Evolutionary conservation across 2,329 filamentous ascomycete genomes (phyloP).

Genomic region (Clonostachys sp.): DNA sequence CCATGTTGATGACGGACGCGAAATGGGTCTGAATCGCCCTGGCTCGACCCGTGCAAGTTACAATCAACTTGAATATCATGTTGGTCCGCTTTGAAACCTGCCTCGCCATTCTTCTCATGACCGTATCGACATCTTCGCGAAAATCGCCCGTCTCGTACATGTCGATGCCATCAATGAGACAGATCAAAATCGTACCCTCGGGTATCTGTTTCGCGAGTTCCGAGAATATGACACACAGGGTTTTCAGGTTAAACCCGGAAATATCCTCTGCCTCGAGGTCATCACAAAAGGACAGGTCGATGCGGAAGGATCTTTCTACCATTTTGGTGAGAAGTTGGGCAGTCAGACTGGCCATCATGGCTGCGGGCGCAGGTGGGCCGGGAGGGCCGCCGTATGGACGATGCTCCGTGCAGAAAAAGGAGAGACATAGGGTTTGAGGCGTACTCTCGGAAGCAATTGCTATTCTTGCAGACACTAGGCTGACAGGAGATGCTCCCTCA

Average conservation of each 20-base stretch:
- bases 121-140: neutral
- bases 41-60: neutral
- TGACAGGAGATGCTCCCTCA: slow-evolving; percentile 2
- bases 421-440: neutral
- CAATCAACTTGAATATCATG: neutral
- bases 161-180: neutral
- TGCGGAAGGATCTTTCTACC: neutral
- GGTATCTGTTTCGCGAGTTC: neutral
- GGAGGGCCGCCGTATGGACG: neutral
- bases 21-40: neutral
- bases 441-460: neutral
- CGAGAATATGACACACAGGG: neutral
- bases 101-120: neutral
- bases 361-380: neutral
- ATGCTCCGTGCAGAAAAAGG: neutral
- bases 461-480: slow-evolving; percentile 3
- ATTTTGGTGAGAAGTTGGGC: neutral
- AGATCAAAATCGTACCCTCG: neutral
- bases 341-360: neutral
- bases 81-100: neutral
- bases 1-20: neutral
- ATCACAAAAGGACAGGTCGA: neutral
- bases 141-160: neutral
- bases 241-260: neutral
- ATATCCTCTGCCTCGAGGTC: neutral